Conservation (phyloP, 148 eudicot genomes). For the Amaranthus cruentus region DNA sequence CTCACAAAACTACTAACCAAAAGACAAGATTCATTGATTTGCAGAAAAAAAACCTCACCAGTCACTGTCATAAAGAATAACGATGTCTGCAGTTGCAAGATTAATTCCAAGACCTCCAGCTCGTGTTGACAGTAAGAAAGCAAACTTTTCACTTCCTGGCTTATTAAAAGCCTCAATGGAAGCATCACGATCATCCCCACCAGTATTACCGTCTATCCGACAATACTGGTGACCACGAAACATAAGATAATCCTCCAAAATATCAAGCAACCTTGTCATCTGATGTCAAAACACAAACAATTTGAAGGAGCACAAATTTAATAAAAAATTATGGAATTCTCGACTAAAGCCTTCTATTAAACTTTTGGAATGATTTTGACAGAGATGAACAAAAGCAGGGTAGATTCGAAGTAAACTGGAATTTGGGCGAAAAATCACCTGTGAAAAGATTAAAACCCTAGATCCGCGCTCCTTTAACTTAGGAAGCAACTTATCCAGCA, state of each 20-base stretch:
- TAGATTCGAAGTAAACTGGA: background rate
- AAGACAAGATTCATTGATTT: background rate
- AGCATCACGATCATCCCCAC: slow-evolving; percentile 99
- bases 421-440: slow-evolving; percentile 37
- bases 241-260: slow-evolving; percentile 91
- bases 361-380: too few species aligned
- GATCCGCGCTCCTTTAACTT: slow-evolving; percentile 96
- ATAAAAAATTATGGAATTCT: too few species aligned
- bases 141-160: slow-evolving; percentile 98
- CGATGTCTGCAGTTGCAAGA: slow-evolving; percentile 99
- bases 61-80: slow-evolving; percentile 96
- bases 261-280: slow-evolving; percentile 98
- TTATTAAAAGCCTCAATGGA: slow-evolving; percentile 82
- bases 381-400: background rate
- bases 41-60: slow-evolving; percentile 47
- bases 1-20: background rate
- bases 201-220: slow-evolving; percentile 97
- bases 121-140: slow-evolving; percentile 86
- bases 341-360: too few species aligned
- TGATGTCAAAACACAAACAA: slow-evolving; percentile 23
- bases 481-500: slow-evolving; percentile 93
- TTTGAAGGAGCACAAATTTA: background rate
- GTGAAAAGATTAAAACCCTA: slow-evolving; percentile 92
- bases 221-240: slow-evolving; percentile 87
- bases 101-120: slow-evolving; percentile 99